Evolutionary conservation across 2,329 filamentous ascomycete species (phyloP), one percentile per base, ranked within the genome.

Genomic region (Fusarium sp.): DNA sequence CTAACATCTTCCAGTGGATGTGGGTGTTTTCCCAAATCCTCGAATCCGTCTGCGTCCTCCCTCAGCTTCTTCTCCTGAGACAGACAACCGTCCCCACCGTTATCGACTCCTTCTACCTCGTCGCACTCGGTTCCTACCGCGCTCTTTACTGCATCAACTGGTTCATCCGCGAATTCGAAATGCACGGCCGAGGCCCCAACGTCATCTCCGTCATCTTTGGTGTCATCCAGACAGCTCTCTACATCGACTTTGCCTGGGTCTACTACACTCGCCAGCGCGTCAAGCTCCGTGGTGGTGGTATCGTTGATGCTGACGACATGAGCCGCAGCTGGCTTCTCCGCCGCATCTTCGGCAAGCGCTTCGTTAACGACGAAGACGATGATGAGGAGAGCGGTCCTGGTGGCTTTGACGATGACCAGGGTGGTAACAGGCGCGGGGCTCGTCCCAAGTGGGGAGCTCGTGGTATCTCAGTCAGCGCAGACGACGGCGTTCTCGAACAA

Each of bases 21-120:
- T 97, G 93, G 92, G 88, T 90, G 61, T 97, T 98, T 82, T 97
- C 93, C 32, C 90, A 96, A 73, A 92, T 97, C 72, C 91, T 98
- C 76, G 95, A 98, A 82, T 95, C 93, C 34, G 89, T 97, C 65
- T 96, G 92, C 79, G 89, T 98, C 34, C 89, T 98, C 21, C 95
- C 95, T 0, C 95, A 98, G 79, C 90, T 98, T 2, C 88, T 98
- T 8, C 90, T 98, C 45, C 89, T 98, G 16, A 92, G 95, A 63
- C 94, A 98, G 80, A 98, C 95, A n/a, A 94, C 90, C 27, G 93
- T 98, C 0, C 95, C 95, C 0, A 98, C 95, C 50, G 95, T 98
- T 48, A 94, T 98, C 81, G 93, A 97, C 79, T 97, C 93, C n/a
- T 97, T 92, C 82, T 98, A 98, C 80, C 92, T 98, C 58, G 84